Evolutionary conservation across 768 basidiomycete species (phyloP), one percentile per base, ranked within the genome.

Genomic region (Trametes sanguinea): DNA sequence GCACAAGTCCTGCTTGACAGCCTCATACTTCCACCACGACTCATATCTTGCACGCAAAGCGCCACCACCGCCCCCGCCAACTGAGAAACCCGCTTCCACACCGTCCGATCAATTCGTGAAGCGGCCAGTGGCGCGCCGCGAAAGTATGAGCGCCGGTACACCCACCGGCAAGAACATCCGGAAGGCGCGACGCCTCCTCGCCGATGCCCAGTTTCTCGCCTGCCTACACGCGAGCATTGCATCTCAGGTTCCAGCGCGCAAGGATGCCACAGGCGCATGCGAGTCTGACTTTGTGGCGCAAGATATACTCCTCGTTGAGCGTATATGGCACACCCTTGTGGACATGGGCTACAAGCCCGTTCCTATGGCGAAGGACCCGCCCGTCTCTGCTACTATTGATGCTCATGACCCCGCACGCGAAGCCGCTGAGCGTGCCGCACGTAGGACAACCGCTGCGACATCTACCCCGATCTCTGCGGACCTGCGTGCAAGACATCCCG

Each of bases 171-270:
- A 76, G 62, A 73, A 72, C 32, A 65, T 67, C 14, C 72, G 70
- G 53, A 78, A 73, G 60, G 58, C 60, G 16, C 61, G 59, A 54
- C 62, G 62, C 22, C 42, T 60, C 42, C 46, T 65, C 1, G 68
- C 70, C 16, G 78, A 79, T 51, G 63, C 76, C 8, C 72, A 72
- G 59, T 78, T 78, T 72, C 64, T 77, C 45, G 75, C 73, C 0
- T 68, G 73, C 13, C 58, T 79, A 27, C 76, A 77, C 58, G 68
- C 73, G 46, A 79, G 75, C 55, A 71, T 79, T 53, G 42, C 68
- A 16, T 62, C 66, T 8, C 67, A 64, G 33, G 65, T 74, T 4
- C 66, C 64, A 8, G n/a, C 42, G 45, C 46, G 46, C 27, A 40
- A 47, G 37, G 2, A 40, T 32, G 43, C 9, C 17, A 51, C n/a